Conservation (phyloP, 139 green algal genomes). For the Dunaliella primolecta region DNA sequence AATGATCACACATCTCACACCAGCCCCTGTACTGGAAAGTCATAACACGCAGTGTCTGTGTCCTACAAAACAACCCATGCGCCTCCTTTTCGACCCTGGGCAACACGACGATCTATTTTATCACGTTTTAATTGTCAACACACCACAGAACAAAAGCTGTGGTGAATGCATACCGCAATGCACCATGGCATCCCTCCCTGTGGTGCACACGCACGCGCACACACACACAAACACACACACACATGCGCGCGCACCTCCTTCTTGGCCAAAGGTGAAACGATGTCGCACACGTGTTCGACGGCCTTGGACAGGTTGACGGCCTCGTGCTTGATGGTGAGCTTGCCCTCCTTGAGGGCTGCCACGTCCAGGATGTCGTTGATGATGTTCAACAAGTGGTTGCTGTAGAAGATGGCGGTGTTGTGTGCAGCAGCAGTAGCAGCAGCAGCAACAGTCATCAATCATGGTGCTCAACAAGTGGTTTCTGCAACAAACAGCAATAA, state of each 20-base stretch:
- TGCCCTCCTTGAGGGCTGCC: conserved; percentile 50
- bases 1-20: no score
- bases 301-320: conserved; percentile 37
- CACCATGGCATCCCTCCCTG: no score
- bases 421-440: not conserved
- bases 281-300: conserved; percentile 51
- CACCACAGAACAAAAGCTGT: no score
- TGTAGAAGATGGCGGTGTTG: not conserved
- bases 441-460: not conserved
- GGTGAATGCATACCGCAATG: no score
- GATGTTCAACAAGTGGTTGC: conserved; percentile 56
- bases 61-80: no score
- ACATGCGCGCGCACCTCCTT: conserved; percentile 40
- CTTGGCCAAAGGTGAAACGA: conserved; percentile 45
- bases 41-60: no score
- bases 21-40: no score
- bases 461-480: not conserved
- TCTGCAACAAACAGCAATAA: no score
- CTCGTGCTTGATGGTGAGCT: conserved; percentile 52
- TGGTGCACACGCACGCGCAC: no score
- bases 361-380: conserved; percentile 72
- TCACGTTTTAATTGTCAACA: no score
- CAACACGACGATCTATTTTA: no score
- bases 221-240: not conserved
- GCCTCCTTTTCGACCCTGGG: no score